A percentile compares a stretch with the other conserved stretches of the same genome.
phyloP scores from a whole-genome alignment of 768 basidiomycete species.

The Naganishia randhawae region DNA sequence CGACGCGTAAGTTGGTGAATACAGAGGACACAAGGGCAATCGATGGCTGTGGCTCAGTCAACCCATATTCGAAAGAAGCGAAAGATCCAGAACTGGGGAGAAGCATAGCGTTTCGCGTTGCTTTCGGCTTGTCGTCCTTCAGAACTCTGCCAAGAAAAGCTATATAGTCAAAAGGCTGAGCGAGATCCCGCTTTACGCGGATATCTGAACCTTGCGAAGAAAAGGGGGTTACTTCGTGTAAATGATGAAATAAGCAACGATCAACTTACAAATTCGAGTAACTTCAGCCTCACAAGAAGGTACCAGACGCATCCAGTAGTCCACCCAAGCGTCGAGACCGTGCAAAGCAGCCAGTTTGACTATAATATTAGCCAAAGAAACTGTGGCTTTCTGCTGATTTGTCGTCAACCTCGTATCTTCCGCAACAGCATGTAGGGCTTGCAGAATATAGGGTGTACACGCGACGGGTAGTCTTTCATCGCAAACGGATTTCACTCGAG shows the following conservation, averaged over 20 bases:
- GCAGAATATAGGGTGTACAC: conserved; percentile 53
- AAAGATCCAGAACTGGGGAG: background rate
- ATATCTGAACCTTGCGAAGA: conserved; percentile 43
- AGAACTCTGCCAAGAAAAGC: background rate
- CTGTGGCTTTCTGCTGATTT: conserved; percentile 14
- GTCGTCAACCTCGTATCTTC: conserved; percentile 50
- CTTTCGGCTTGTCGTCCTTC: background rate
- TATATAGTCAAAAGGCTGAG: conserved; percentile 3
- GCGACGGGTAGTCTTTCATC: background rate
- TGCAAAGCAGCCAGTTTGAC: conserved; percentile 37
- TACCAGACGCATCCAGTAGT: conserved; percentile 83
- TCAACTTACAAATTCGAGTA: conserved; percentile 20
- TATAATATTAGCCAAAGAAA: conserved; percentile 30
- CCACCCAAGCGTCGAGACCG: conserved; percentile 79
- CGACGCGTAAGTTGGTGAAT: background rate
- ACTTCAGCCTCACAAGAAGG: conserved; percentile 54
- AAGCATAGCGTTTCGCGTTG: background rate
- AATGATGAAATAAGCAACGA: background rate
- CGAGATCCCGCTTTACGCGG: background rate
- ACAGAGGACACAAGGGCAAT: background rate
- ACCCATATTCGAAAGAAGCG: conserved; percentile 15
- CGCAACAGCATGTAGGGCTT: conserved; percentile 73
- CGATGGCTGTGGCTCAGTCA: background rate
- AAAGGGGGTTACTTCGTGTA: background rate
- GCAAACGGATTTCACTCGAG: background rate